These are phyloP conservation scores for Nepenthes alata DNA, from an alignment of 179 eudicot genomes.

Conservation along the genomic window DNA sequence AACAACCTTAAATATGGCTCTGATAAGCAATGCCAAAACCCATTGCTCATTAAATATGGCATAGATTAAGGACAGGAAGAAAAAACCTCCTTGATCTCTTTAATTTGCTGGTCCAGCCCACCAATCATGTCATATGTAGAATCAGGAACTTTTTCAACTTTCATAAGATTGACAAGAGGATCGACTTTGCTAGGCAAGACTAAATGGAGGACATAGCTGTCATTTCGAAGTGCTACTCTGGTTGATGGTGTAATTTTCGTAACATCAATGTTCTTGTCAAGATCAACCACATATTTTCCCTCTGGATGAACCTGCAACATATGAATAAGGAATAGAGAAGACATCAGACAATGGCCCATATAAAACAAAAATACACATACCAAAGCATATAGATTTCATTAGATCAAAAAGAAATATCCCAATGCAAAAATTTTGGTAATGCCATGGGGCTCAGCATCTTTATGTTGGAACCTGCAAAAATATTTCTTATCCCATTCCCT, in stretches of 20 bases:
- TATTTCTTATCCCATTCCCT: no score
- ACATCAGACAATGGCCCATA: not conserved
- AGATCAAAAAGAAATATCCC: no score
- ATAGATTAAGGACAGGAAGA: not conserved
- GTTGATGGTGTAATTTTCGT: constrained; percentile 79
- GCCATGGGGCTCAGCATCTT: no score
- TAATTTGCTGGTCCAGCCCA: constrained; percentile 88
- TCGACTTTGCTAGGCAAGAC: constrained; percentile 83
- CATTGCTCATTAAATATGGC: not conserved
- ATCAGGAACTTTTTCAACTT: constrained; percentile 91
- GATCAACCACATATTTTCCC: constrained; percentile 81
- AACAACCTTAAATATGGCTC: no score
- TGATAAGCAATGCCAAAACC: no score
- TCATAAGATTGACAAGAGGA: constrained; percentile 86
- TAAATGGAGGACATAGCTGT: constrained; percentile 76
- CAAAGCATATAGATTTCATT: no score
- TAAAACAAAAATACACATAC: no score
- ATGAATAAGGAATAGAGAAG: not conserved
- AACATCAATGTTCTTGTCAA: constrained; percentile 75
- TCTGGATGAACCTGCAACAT: constrained; percentile 64
- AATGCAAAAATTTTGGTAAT: no score
- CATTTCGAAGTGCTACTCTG: constrained; percentile 72
- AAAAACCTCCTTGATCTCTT: constrained; percentile 84
- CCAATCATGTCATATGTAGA: constrained; percentile 94
- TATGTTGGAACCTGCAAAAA: no score